Base-by-base conservation (phyloP, 2,329 filamentous ascomycete species). In the Pyrenophora graminea region DNA sequence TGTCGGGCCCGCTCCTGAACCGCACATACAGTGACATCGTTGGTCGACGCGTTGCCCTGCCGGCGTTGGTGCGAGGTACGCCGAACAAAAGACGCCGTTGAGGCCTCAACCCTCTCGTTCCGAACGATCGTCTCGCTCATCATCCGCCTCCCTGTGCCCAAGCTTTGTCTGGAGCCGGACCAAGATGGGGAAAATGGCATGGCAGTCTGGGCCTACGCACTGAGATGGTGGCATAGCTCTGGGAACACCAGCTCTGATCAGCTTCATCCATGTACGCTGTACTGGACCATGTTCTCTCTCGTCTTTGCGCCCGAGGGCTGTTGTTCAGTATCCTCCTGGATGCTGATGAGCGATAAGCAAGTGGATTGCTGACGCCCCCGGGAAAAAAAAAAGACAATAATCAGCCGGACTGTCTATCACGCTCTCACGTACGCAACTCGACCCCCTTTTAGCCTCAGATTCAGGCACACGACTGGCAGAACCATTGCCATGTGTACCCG, bases 361-460 rank as follows among this genome's bases (percentile, higher is more conserved):
- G 27, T 25, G 9, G 41, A 55, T 56, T 55, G 63, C 66, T 67
- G 60, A 68, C 63, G 63, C 64, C 61, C 49, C 15, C 15, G 15
- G 15, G 15, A 62, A 60, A 46, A 56, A 33, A 32, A 54, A 9
- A 30, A 30, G 27, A 12, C 54, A 49, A 43, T 37, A 46, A 53
- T 38, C 46, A 53, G 53, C 56, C 56, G 58, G 47, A 53, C 68
- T 66, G 64, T 67, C 61, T 66, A 64, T 67, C 61, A 57, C 42
- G 51, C 45, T 53, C 56, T 52, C 48, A 36, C 43, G 48, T 43
- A 46, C 42, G 39, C 51, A 33, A 47, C 38, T 47, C 40, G 55
- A 40, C 57, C 55, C 45, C 50, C 53, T 21, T 36, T 43, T 27
- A 31, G 41, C 9, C 27, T 37, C 43, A 50, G 44, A 44, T 19